Conservation (phyloP, 192 early-diverging fungal genomes). For the Backusella parvicylindrica region DNA sequence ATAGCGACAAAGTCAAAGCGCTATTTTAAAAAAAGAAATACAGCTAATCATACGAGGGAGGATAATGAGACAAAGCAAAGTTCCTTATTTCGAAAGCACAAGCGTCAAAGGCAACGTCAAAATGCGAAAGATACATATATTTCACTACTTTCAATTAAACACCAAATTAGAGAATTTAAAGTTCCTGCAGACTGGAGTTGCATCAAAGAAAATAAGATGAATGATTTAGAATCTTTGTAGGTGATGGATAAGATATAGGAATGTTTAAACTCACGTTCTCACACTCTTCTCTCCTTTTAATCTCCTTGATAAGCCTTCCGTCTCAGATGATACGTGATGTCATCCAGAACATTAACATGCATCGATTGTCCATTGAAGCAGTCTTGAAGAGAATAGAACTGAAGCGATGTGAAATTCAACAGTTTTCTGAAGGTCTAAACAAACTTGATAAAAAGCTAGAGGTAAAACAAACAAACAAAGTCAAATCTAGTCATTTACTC, state of each 20-base stretch:
- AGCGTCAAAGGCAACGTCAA: background rate
- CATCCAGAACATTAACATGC: background rate
- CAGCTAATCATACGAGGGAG: background rate
- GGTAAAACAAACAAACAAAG: background rate
- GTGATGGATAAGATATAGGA: background rate
- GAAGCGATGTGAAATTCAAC: background rate
- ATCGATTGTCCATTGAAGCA: background rate
- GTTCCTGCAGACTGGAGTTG: background rate
- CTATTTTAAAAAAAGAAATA: background rate
- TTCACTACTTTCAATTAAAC: background rate
- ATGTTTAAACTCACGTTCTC: conserved; percentile 3
- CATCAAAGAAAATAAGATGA: background rate
- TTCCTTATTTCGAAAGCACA: background rate
- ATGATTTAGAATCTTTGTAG: background rate
- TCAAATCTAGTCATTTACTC: background rate
- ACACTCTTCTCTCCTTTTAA: background rate
- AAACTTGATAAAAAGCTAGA: background rate
- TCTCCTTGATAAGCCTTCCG: conserved; percentile 1
- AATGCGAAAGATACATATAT: background rate
- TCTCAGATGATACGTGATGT: background rate
- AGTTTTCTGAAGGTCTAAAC: background rate
- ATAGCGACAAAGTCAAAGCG: background rate
- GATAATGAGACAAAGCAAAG: background rate
- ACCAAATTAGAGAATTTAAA: background rate
- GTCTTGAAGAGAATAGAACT: background rate